Percentiles rank a stretch among this genome's conserved stretches.
phyloP scores from a whole-genome alignment of 768 basidiomycete genomes.

The Naematelia encephala region DNA sequence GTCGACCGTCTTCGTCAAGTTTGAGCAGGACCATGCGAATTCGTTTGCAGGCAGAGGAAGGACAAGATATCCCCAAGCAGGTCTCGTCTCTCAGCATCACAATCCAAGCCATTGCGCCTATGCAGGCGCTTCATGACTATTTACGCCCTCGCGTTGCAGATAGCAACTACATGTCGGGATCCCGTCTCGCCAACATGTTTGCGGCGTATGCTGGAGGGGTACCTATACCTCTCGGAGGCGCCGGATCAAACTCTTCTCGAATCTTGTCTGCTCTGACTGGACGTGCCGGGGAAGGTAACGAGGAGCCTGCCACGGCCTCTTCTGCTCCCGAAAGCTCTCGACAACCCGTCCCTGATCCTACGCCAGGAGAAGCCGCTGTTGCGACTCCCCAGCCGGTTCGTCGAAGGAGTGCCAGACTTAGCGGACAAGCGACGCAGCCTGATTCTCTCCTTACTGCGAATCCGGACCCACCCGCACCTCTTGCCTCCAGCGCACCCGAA shows the following conservation, averaged over 20 bases:
- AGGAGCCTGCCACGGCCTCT: conserved; percentile 29
- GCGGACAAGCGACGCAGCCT: conserved; percentile 56
- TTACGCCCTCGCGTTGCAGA: conserved; percentile 62
- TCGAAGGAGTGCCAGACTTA: conserved; percentile 78
- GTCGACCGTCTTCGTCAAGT: conserved; percentile 77
- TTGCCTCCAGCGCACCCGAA: conserved; percentile 24
- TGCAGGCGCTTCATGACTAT: conserved; percentile 95
- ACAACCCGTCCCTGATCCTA: conserved; percentile 32
- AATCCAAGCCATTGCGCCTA: conserved; percentile 96
- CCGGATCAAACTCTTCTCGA: conserved; percentile 16
- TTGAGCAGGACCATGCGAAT: conserved; percentile 90
- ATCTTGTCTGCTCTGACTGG: conserved; percentile 36
- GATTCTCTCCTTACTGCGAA: conserved; percentile 8
- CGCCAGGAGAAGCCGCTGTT: conserved; percentile 50
- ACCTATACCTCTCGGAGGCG: conserved; percentile 56
- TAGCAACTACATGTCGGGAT: conserved; percentile 22
- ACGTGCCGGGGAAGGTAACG: neutral
- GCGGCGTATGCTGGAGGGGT: conserved; percentile 65
- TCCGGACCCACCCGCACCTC: conserved; percentile 8
- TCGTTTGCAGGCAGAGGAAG: conserved; percentile 82
- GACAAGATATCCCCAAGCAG: conserved; percentile 80
- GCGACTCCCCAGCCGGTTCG: conserved; percentile 53
- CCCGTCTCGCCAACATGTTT: conserved; percentile 77
- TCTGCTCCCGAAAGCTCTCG: conserved; percentile 35
- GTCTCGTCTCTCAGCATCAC: conserved; percentile 81